Base-by-base conservation (phyloP, 1,284 basidiomycete species). In the Kwoniella shivajii region DNA sequence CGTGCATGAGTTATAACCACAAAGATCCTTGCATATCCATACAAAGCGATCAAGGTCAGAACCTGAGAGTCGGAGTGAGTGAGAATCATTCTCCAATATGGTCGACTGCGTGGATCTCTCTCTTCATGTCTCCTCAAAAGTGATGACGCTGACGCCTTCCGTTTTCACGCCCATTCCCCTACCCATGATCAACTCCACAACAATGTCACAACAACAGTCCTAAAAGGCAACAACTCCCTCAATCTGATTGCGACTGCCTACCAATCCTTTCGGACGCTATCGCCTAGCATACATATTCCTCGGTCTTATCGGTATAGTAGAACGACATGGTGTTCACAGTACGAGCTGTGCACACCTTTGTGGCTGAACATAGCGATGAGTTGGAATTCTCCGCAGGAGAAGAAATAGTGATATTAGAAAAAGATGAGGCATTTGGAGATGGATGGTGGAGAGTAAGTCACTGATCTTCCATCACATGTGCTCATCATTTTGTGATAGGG, bases 381-480 rank as follows among this genome's bases (percentile, higher is more conserved):
- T 85, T 98, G 49, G 76, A 86, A 4, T 97, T 99, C 76, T 82
- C 80, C 56, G 87, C 87, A 3, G 94, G 93, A 7, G 92, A 98
- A 66, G 82, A 84, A 61, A 92, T 99, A 69, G 85, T 89, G 69
- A 86, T 99, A 41, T 64, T 97, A 39, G 94, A 99, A 81, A 90
- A 86, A 79, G 95, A 99, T 75, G 95, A 99, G 63, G 80, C 86
- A 56, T 99, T 92, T 74, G 86, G 86, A 39, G 95, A 99, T 77
- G 95, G 95, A n/a, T 99, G 95, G 95, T 98, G 91, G 92, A 88
- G 92, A 85, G 93, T 93, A 69, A 78, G 89, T 81, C 59, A 3
- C 9, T 2, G 2, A 24, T 13, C 10, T 5, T 7, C 45, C 11
- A 20, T 18, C 22, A n/a, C 3, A 27, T 10, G 16, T 30, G 59